Evolutionary conservation across 495 filamentous ascomycete species (phyloP).

Genomic region (Talaromyces wortmannii): DNA sequence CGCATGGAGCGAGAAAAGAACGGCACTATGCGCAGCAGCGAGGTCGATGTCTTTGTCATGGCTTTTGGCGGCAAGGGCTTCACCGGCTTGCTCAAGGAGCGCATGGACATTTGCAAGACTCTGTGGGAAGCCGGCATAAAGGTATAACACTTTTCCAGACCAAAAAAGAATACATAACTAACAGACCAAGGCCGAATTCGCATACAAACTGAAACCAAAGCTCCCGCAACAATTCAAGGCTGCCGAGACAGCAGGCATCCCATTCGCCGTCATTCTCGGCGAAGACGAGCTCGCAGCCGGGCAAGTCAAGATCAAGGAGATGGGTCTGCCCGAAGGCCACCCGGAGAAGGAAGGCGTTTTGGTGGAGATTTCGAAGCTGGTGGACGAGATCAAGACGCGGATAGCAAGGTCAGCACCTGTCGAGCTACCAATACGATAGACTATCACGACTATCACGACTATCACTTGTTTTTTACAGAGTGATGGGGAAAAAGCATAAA

Average conservation of each 20-base stretch:
- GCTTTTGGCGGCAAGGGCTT: conserved; percentile 87
- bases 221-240: conserved; percentile 72
- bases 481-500: neutral
- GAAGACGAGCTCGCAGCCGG: conserved; percentile 71
- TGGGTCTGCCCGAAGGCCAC: conserved; percentile 71
- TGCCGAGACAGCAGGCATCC: conserved; percentile 64
- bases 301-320: conserved; percentile 78
- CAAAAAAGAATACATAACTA: neutral
- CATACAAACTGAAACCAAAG: conserved; percentile 74
- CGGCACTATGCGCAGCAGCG: conserved; percentile 51
- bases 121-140: conserved; percentile 80
- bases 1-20: conserved; percentile 60
- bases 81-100: conserved; percentile 70
- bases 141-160: conserved; percentile 23
- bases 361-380: conserved; percentile 53
- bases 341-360: conserved; percentile 81
- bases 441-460: neutral
- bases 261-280: conserved; percentile 71
- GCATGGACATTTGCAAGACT: conserved; percentile 64
- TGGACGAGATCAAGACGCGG: conserved; percentile 50
- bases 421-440: neutral
- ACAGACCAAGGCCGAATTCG: conserved; percentile 59
- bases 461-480: neutral
- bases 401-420: neutral
- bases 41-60: conserved; percentile 88